These are phyloP conservation scores for Pontederia paniculata DNA, from an alignment of 176 grass and related monocot genomes.

Conservation along the genomic window DNA sequence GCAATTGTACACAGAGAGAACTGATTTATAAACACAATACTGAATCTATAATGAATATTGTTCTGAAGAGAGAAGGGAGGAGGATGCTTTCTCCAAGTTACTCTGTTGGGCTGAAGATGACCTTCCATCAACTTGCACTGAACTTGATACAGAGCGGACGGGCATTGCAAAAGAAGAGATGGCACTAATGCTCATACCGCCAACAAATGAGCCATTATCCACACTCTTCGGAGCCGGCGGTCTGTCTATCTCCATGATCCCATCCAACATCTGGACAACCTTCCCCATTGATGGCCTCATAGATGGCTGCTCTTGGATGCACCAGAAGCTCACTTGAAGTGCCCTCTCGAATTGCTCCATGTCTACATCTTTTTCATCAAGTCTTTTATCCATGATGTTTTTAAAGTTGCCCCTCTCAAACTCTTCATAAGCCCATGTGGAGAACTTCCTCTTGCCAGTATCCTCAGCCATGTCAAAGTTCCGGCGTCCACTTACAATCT, in stretches of 20 bases:
- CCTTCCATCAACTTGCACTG: too few species aligned
- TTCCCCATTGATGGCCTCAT: slow-evolving; percentile 83
- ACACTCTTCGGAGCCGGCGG: slow-evolving; percentile 65
- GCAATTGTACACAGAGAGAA: too few species aligned
- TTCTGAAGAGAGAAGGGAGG: too few species aligned
- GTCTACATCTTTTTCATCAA: slow-evolving; percentile 43
- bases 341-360: slow-evolving; percentile 59
- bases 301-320: slow-evolving; percentile 97
- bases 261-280: slow-evolving; percentile 99
- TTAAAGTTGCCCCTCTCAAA: slow-evolving; percentile 51
- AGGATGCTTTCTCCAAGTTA: too few species aligned
- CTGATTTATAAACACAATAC: too few species aligned
- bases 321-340: slow-evolving; percentile 80
- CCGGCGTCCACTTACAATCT: slow-evolving; percentile 62
- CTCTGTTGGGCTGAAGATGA: too few species aligned
- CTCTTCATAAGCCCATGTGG: slow-evolving; percentile 76
- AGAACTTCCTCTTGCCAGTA: slow-evolving; percentile 72
- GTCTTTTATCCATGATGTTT: slow-evolving; percentile 34
- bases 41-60: too few species aligned
- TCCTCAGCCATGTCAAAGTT: slow-evolving; percentile 85
- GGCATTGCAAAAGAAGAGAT: neutral
- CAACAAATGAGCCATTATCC: slow-evolving; percentile 17
- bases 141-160: too few species aligned
- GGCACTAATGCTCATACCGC: slow-evolving; percentile 20
- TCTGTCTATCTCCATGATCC: slow-evolving; percentile 64